Conservation (phyloP, 176 grass and related monocot genomes). For the Ananas comosus region DNA sequence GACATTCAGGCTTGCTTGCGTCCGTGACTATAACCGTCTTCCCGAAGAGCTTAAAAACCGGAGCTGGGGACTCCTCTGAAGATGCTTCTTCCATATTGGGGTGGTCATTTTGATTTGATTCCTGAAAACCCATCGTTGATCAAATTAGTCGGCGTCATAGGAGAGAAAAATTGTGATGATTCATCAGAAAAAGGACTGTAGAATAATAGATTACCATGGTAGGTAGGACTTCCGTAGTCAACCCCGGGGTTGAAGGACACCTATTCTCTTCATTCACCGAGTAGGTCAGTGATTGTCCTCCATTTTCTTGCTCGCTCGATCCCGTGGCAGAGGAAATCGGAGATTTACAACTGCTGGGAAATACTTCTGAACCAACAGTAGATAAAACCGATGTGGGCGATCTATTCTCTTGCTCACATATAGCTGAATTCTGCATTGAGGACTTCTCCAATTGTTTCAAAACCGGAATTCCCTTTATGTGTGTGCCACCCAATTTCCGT, state of each 20-base stretch:
- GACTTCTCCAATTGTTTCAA: conserved; percentile 31
- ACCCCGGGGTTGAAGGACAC: conserved; percentile 23
- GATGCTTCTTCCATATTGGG: conserved; percentile 9
- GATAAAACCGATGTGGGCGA: conserved; percentile 67
- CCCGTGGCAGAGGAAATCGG: conserved; percentile 23
- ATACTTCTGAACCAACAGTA: conserved; percentile 2
- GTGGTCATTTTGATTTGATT: conserved; percentile 9
- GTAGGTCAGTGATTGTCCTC: not conserved
- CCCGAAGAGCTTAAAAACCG: conserved; percentile 60
- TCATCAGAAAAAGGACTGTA: not conserved
- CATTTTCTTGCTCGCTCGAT: conserved; percentile 30
- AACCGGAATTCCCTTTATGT: conserved; percentile 13
- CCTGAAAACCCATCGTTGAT: conserved; percentile 14
- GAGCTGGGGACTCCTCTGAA: conserved; percentile 23
- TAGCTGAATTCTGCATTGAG: conserved; percentile 18
- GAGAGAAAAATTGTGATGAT: not conserved
- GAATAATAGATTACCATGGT: conserved; percentile 22
- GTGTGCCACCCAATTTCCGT: conserved; percentile 43
- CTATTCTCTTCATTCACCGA: conserved; percentile 34
- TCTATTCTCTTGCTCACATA: conserved; percentile 39
- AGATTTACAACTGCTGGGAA: conserved; percentile 34
- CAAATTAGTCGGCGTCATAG: conserved; percentile 1
- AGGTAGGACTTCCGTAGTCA: conserved; percentile 19
- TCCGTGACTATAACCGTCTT: conserved; percentile 30
- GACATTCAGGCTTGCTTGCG: not conserved